A percentile compares a stretch with the other conserved stretches of the same genome.
phyloP scores from a whole-genome alignment of 805 yeast species.

The Tetrapisispora nanseiensis region DNA sequence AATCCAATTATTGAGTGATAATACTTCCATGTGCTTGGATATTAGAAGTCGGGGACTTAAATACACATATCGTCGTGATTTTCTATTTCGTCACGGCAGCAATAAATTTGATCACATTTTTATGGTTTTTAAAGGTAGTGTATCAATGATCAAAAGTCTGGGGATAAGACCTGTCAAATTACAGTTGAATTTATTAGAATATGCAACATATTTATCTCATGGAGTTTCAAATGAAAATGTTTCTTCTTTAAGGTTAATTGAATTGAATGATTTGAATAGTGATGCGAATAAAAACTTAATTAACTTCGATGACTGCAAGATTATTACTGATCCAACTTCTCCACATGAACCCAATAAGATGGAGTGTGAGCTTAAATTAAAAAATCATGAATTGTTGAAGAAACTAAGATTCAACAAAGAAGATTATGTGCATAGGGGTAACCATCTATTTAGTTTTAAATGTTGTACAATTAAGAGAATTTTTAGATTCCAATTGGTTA shows the following conservation, averaged over 20 bases:
- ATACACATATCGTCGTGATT: conserved; percentile 16
- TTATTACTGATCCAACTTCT: not conserved
- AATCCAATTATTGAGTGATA: conserved; percentile 14
- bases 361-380: conserved; percentile 18
- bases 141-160: conserved; percentile 5
- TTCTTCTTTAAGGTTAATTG: conserved; percentile 21
- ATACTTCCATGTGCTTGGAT: conserved; percentile 20
- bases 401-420: conserved; percentile 24
- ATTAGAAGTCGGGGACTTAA: conserved; percentile 15
- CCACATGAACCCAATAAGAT: conserved; percentile 2
- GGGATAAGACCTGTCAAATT: conserved; percentile 11
- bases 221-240: conserved; percentile 24
- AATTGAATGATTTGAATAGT: conserved; percentile 2
- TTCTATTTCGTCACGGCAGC: conserved; percentile 18
- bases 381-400: conserved; percentile 16
- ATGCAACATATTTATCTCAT: conserved; percentile 22
- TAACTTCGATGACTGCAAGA: not conserved
- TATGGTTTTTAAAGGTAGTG: conserved; percentile 9
- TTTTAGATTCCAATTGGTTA: conserved; percentile 21
- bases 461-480: conserved; percentile 23
- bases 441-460: conserved; percentile 24
- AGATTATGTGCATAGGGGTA: conserved; percentile 27
- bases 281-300: not conserved
- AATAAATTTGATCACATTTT: conserved; percentile 19
- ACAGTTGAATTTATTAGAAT: conserved; percentile 23